A percentile compares a stretch with the other conserved stretches of the same genome.
These are phyloP conservation scores for Medakamo hakoo DNA, from an alignment of 139 green algal species.

Conservation along the genomic window DNA sequence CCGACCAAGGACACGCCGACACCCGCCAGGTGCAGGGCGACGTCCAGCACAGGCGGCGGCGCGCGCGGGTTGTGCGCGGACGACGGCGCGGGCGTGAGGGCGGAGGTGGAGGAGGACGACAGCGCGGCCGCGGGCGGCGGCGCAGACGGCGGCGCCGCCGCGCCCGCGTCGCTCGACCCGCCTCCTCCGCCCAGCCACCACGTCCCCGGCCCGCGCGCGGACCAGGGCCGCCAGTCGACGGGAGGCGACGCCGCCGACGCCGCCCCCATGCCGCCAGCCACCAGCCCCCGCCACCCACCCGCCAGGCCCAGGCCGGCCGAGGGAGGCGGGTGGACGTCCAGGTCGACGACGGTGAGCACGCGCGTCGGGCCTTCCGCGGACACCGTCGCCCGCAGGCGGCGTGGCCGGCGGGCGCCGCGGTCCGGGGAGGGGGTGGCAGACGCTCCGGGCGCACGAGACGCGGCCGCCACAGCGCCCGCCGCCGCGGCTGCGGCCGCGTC, in stretches of 20 bases:
- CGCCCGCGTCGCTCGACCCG: too few relatives aligned
- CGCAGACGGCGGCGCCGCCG: background rate
- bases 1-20: conserved; percentile 43
- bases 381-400: conserved; percentile 23
- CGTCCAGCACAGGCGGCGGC: background rate
- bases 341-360: conserved; percentile 42
- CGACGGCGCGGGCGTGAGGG: background rate
- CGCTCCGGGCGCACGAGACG: too few relatives aligned
- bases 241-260: too few relatives aligned
- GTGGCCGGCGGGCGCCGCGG: conserved; percentile 1
- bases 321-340: conserved; percentile 12
- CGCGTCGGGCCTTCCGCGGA: conserved; percentile 48
- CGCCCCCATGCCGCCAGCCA: too few relatives aligned
- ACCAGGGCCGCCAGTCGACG: background rate
- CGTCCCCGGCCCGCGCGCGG: too few relatives aligned
- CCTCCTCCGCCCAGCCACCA: too few relatives aligned
- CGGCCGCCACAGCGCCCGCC: conserved; percentile 5
- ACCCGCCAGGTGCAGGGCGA: conserved; percentile 5
- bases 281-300: conserved; percentile 1
- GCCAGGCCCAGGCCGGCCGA: background rate
- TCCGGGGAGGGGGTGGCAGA: too few relatives aligned
- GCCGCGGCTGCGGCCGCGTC: conserved; percentile 12
- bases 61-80: background rate
- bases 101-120: background rate
- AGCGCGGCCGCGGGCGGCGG: background rate